phyloP scores from a whole-genome alignment of 441 rosid genomes.

The Viola pubescens region DNA sequence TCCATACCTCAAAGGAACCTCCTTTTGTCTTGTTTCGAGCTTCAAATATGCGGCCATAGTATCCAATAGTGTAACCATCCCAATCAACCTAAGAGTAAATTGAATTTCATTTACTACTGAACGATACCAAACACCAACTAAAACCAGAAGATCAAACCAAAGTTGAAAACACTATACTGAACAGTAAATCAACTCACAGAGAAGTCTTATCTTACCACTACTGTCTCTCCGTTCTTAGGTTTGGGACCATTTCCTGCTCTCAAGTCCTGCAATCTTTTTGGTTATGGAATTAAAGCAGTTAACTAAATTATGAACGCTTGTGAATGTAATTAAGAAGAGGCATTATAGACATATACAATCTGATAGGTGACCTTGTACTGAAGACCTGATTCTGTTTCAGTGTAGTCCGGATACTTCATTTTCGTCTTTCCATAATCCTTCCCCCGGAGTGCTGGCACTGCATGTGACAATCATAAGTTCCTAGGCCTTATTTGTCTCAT shows the following conservation, averaged over 20 bases:
- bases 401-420: slow-evolving; percentile 83
- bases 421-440: slow-evolving; percentile 92
- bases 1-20: slow-evolving; percentile 79
- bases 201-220: slow-evolving; percentile 49
- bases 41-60: slow-evolving; percentile 97
- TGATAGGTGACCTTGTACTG: slow-evolving; percentile 68
- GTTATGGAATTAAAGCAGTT: slow-evolving; percentile 17
- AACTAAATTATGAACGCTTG: slow-evolving; percentile 2
- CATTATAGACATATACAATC: slow-evolving; percentile 8
- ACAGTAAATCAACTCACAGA: slow-evolving; percentile 5
- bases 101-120: slow-evolving; percentile 11
- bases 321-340: not conserved
- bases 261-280: slow-evolving; percentile 58
- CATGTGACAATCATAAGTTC: slow-evolving; percentile 9
- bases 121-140: slow-evolving; percentile 3
- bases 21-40: slow-evolving; percentile 98
- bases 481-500: not conserved
- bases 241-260: slow-evolving; percentile 68
- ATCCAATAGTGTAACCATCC: slow-evolving; percentile 97
- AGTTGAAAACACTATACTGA: not conserved
- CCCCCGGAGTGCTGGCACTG: slow-evolving; percentile 95
- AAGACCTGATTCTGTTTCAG: slow-evolving; percentile 76
- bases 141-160: not conserved
- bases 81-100: slow-evolving; percentile 66
- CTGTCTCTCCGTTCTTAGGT: slow-evolving; percentile 70